Evolutionary conservation across 2,329 filamentous ascomycete genomes (phyloP).

Genomic region (Sporothrix protearum): DNA sequence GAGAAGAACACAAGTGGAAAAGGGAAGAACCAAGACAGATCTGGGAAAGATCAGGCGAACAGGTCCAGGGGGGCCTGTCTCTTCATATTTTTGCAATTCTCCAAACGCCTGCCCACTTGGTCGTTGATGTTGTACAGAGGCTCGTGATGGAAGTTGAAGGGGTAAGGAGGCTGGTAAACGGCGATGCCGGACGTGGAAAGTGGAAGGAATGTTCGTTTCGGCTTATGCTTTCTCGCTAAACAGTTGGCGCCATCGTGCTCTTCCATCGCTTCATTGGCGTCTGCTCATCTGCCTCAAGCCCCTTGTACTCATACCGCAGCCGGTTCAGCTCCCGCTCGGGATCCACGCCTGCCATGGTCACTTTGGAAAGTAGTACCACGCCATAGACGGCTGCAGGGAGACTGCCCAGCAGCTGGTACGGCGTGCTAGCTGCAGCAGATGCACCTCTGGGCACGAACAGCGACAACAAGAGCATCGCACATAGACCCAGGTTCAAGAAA

Average conservation of each 20-base stretch:
- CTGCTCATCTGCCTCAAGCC: slow-evolving; percentile 42
- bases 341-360: slow-evolving; percentile 65
- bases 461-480: slow-evolving; percentile 47
- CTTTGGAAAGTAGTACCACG: slow-evolving; percentile 59
- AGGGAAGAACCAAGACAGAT: not conserved
- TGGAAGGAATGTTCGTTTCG: not conserved
- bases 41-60: slow-evolving; percentile 1
- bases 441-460: slow-evolving; percentile 36
- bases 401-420: slow-evolving; percentile 39
- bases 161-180: not conserved
- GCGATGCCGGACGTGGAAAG: not conserved
- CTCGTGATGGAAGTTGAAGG: not conserved
- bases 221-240: not conserved
- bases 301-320: slow-evolving; percentile 65
- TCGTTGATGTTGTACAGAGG: slow-evolving; percentile 4
- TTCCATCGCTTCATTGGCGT: not conserved
- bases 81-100: not conserved
- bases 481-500: slow-evolving; percentile 57
- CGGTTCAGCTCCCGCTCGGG: slow-evolving; percentile 60
- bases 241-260: not conserved
- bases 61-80: not conserved
- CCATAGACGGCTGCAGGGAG: slow-evolving; percentile 58
- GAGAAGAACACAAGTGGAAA: not conserved
- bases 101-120: not conserved
- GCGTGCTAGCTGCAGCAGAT: slow-evolving; percentile 35